phyloP scores from a whole-genome alignment of 2,329 filamentous ascomycete genomes.

The Trichoderma breve region DNA sequence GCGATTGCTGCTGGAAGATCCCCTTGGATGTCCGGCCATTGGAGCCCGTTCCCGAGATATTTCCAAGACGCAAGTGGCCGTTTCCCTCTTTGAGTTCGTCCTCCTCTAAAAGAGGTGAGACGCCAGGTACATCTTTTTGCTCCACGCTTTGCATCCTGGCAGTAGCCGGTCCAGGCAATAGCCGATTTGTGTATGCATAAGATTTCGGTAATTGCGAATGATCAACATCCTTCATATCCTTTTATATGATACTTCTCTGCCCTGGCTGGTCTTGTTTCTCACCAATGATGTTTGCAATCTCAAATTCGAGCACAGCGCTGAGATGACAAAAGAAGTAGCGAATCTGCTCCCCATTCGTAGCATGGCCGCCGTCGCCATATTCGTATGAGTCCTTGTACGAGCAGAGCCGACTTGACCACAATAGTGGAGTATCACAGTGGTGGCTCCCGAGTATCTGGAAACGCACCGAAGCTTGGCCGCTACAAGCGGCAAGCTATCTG shows the following conservation, averaged over 20 bases:
- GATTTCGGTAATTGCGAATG: neutral
- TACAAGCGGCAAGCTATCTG: slow-evolving; percentile 26
- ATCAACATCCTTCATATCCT: neutral
- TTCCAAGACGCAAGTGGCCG: neutral
- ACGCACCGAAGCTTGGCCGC: slow-evolving; percentile 29
- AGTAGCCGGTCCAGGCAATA: neutral
- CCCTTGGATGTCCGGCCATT: neutral
- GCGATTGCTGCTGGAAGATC: neutral
- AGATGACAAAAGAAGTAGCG: neutral
- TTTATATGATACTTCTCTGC: neutral
- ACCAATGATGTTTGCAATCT: neutral
- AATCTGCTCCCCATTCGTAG: neutral
- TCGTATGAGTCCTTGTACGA: slow-evolving; percentile 18
- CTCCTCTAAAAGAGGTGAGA: neutral
- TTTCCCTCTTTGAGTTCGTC: neutral
- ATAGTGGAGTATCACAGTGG: slow-evolving; percentile 28
- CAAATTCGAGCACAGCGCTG: neutral
- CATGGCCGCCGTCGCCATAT: slow-evolving; percentile 18
- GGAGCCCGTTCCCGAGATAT: neutral
- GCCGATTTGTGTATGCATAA: neutral
- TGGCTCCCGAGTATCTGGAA: slow-evolving; percentile 37
- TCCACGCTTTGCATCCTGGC: neutral
- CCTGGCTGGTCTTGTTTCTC: neutral
- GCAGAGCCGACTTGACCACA: slow-evolving; percentile 15
- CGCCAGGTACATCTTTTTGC: neutral